These are phyloP conservation scores for Xylaria sp. DNA, from an alignment of 2,329 filamentous ascomycete genomes.

Conservation along the genomic window DNA sequence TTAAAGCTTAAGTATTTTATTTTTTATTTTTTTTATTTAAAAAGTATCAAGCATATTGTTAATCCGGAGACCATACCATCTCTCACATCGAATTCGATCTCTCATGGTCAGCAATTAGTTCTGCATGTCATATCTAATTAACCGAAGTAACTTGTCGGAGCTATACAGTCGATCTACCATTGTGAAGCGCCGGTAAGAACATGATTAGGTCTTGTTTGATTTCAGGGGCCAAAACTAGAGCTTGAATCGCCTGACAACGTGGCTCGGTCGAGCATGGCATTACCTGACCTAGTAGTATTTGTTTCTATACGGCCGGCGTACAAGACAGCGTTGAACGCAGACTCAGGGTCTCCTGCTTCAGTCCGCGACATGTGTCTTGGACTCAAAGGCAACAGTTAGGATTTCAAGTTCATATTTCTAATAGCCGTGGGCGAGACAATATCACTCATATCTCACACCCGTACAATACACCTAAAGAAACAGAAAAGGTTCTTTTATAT, in stretches of 20 bases:
- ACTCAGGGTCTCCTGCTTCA: background rate
- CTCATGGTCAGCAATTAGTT: background rate
- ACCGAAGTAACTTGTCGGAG: background rate
- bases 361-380: background rate
- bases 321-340: too few relatives aligned
- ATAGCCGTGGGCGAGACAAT: background rate
- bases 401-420: too few relatives aligned
- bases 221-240: background rate
- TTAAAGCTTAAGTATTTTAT: background rate
- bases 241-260: constrained; percentile 9
- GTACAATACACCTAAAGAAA: background rate
- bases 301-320: too few relatives aligned
- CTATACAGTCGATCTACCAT: background rate
- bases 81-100: background rate
- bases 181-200: background rate
- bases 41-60: background rate
- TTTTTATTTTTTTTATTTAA: background rate
- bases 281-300: too few relatives aligned
- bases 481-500: background rate
- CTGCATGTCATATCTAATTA: constrained; percentile 1
- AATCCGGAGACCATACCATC: background rate
- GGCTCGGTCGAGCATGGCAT: background rate
- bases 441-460: background rate
- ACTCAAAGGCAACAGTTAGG: background rate
- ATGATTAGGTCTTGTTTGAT: background rate